Percentiles rank a stretch among this genome's conserved stretches.
Evolutionary conservation across 1,284 basidiomycete species (phyloP).

Genomic region (Microbotryum silenes-acaulis): DNA sequence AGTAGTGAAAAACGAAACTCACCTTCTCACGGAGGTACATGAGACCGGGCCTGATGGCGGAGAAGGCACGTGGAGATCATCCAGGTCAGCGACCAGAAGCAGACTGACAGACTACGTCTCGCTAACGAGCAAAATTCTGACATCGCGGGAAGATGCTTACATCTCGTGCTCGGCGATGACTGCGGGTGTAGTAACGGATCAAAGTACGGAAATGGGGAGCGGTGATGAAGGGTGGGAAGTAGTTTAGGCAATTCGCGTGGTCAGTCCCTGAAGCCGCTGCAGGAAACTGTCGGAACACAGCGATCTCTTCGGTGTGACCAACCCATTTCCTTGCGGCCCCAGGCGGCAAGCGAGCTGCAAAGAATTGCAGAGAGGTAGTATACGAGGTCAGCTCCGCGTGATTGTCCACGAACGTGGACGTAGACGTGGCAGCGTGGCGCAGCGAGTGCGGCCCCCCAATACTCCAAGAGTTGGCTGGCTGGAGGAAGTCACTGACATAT

Average conservation of each 20-base stretch:
- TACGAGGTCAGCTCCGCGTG: background rate
- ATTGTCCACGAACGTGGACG: too few species aligned
- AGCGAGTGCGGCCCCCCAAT: too few species aligned
- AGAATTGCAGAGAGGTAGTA: background rate
- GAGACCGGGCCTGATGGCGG: conserved; percentile 69
- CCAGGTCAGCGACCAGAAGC: background rate
- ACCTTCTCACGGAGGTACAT: conserved; percentile 66
- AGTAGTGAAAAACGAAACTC: conserved; percentile 10
- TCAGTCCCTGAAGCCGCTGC: too few species aligned
- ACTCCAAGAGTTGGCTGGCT: too few species aligned
- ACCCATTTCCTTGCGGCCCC: conserved; percentile 38
- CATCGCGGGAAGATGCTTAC: background rate
- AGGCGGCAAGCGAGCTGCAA: conserved; percentile 34
- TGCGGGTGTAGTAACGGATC: too few species aligned
- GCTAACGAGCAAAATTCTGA: too few species aligned
- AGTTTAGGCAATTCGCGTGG: too few species aligned
- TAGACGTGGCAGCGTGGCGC: too few species aligned
- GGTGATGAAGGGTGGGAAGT: too few species aligned
- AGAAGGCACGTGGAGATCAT: conserved; percentile 79
- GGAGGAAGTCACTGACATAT: too few species aligned
- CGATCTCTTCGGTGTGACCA: background rate
- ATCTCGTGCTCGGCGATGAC: conserved; percentile 37
- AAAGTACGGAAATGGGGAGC: too few species aligned
- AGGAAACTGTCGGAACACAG: too few species aligned
- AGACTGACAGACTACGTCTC: background rate